These are phyloP conservation scores for Kregervanrija fluxuum DNA, from an alignment of 805 yeast species.

Conservation along the genomic window DNA sequence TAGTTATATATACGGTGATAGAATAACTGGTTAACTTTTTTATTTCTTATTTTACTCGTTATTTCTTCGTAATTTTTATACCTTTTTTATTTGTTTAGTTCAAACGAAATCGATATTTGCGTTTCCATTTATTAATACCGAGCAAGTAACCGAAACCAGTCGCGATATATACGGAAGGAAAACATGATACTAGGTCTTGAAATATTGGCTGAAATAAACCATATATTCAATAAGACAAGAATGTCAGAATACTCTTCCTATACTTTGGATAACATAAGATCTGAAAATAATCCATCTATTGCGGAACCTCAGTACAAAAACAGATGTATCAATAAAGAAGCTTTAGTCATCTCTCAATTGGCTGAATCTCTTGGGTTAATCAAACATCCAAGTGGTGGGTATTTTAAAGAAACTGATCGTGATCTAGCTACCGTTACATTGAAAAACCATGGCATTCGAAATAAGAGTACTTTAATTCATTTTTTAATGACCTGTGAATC, in stretches of 20 bases:
- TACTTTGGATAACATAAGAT: conserved; percentile 20
- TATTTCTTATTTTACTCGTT: not conserved
- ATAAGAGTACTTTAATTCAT: conserved; percentile 41
- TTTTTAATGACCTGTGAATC: conserved; percentile 44
- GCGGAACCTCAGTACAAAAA: conserved; percentile 17
- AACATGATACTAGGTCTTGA: too few species aligned
- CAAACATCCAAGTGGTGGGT: conserved; percentile 52
- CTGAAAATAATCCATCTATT: conserved; percentile 11
- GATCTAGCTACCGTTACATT: conserved; percentile 17
- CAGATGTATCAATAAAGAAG: conserved; percentile 12
- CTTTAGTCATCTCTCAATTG: conserved; percentile 21
- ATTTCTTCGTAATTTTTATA: not conserved
- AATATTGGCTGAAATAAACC: too few species aligned
- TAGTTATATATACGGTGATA: too few species aligned
- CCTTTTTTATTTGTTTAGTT: too few species aligned
- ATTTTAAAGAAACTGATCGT: conserved; percentile 49
- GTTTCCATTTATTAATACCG: too few species aligned
- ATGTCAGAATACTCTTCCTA: not conserved
- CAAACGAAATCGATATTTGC: too few species aligned
- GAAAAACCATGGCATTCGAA: not conserved
- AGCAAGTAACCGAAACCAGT: too few species aligned
- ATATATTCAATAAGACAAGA: too few species aligned
- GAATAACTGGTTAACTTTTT: too few species aligned
- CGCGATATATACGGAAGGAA: too few species aligned
- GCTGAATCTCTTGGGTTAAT: conserved; percentile 30